Evolutionary conservation across 768 basidiomycete species (phyloP).

Genomic region (Termitomyces bulborhizus): DNA sequence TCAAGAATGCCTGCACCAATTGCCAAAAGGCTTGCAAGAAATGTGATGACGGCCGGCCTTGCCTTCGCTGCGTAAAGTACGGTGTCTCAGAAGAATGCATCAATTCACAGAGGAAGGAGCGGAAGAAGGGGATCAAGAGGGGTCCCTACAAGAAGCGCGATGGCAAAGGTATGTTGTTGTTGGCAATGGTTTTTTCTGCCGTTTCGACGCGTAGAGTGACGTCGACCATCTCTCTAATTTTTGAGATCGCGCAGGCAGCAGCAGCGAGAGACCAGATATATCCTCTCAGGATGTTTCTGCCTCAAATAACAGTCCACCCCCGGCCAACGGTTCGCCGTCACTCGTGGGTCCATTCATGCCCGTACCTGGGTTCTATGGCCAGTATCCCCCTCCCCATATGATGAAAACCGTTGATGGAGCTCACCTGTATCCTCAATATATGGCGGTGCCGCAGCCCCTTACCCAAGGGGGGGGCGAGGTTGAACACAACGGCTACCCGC

Average conservation of each 20-base stretch:
- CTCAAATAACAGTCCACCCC: constrained; percentile 33
- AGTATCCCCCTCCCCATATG: constrained; percentile 42
- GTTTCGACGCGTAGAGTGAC: constrained; percentile 19
- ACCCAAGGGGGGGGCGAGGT: constrained; percentile 14
- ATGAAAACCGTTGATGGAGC: constrained; percentile 48
- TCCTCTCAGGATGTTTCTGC: constrained; percentile 35
- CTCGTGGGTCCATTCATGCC: constrained; percentile 48
- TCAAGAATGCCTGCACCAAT: constrained; percentile 89
- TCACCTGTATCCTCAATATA: constrained; percentile 36
- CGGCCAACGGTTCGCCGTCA: constrained; percentile 37
- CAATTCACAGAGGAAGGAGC: constrained; percentile 89
- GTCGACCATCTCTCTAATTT: constrained; percentile 33
- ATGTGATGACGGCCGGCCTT: constrained; percentile 88
- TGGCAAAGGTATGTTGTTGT: constrained; percentile 65
- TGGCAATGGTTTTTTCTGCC: constrained; percentile 11
- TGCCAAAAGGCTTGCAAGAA: constrained; percentile 92
- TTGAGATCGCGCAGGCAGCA: constrained; percentile 56
- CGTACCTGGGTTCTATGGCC: constrained; percentile 48
- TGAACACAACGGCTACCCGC: constrained; percentile 14
- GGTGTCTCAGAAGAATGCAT: constrained; percentile 82
- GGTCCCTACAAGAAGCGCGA: constrained; percentile 95
- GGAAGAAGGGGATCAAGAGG: constrained; percentile 82
- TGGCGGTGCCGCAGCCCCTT: constrained; percentile 16
- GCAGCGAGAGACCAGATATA: constrained; percentile 34
- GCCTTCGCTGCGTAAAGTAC: constrained; percentile 89